Evolutionary conservation across 2,329 filamentous ascomycete species (phyloP).

Genomic region (Nemania serpens): DNA sequence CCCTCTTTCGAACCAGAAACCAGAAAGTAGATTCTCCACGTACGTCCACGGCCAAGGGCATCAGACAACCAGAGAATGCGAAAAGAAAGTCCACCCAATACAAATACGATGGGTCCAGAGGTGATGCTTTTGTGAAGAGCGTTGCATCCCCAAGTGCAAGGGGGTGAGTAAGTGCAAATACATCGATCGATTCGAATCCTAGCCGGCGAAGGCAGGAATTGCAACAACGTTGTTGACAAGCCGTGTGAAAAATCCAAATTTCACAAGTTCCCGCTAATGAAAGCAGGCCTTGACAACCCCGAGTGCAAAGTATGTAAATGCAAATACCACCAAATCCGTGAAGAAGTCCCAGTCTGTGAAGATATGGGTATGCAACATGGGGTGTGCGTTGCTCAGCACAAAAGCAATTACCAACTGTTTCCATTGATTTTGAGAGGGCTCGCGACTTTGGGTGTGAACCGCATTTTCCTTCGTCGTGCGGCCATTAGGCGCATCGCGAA

Average conservation of each 20-base stretch:
- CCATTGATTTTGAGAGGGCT: slow-evolving; percentile 71
- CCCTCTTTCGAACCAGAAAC: neutral
- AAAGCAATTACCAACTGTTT: slow-evolving; percentile 33
- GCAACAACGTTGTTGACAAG: slow-evolving; percentile 12
- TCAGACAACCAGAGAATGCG: slow-evolving; percentile 10
- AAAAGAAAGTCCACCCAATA: neutral
- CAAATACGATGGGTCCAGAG: neutral
- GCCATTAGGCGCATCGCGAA: slow-evolving; percentile 66
- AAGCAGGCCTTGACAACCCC: slow-evolving; percentile 9
- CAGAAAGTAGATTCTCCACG: neutral
- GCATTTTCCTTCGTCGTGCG: slow-evolving; percentile 75
- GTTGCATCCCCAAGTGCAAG: slow-evolving; percentile 9
- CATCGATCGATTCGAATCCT: slow-evolving; percentile 8
- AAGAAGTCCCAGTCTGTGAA: slow-evolving; percentile 1
- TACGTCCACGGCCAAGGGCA: neutral
- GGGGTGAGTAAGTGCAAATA: slow-evolving; percentile 7
- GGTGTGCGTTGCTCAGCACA: slow-evolving; percentile 2
- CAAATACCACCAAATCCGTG: slow-evolving; percentile 6
- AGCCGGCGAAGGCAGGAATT: slow-evolving; percentile 20
- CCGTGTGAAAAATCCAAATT: slow-evolving; percentile 1
- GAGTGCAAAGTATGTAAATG: slow-evolving; percentile 18
- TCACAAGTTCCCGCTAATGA: slow-evolving; percentile 12
- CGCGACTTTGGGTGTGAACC: slow-evolving; percentile 75
- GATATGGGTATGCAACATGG: slow-evolving; percentile 3
- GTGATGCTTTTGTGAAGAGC: neutral